Base-by-base conservation (phyloP, 192 early-diverging fungal genomes). In the Diversispora eburnea region DNA sequence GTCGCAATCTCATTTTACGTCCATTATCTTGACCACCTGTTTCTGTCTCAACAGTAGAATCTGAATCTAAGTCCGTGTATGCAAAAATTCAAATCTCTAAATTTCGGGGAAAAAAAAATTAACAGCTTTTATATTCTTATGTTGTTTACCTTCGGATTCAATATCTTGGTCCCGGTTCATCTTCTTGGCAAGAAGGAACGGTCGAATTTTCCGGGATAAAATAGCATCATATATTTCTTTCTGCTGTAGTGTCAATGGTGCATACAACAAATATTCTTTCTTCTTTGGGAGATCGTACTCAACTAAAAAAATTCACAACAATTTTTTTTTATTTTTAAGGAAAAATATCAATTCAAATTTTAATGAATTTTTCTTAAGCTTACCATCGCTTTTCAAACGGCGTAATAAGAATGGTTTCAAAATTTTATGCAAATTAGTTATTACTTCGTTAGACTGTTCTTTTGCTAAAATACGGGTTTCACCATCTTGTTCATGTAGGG, bases 361-460 rank as follows among this genome's bases (percentile, higher is more conserved):
- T 19, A 12, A 6, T 66, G 19, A 70, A 63, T 7, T 39, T 42
- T 13, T 9, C 9, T 17, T 10, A 59, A n/a, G 4, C 8, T 41
- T 41, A 90, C 90, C 92, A 82, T 93, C 93, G 25, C 87, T 87
- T 79, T 98, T 99, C 77, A 96, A 82, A 70, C 95, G 86, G 2
- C 97, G 86, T 66, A 97, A 87, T 76, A 98, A 80, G 78, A 96
- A 98, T n/a, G 90, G 89, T 80, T 91, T 89, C 49, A 99, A 78
- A 62, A 98, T 96, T 49, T 87, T 86, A 79, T 99, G 96, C 25
- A 98, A 84, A 74, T 92, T 93, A 25, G 89, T 81, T 2, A 94
- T 82, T 8, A 95, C 84, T 49, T 84, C 81, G n/a, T 85, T 79
- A 63, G 87, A 77, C 7, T 89, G 84, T 49, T 90, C 88, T 71